Conservation (phyloP, 495 filamentous ascomycete genomes). For the Oidiodendron maius region DNA sequence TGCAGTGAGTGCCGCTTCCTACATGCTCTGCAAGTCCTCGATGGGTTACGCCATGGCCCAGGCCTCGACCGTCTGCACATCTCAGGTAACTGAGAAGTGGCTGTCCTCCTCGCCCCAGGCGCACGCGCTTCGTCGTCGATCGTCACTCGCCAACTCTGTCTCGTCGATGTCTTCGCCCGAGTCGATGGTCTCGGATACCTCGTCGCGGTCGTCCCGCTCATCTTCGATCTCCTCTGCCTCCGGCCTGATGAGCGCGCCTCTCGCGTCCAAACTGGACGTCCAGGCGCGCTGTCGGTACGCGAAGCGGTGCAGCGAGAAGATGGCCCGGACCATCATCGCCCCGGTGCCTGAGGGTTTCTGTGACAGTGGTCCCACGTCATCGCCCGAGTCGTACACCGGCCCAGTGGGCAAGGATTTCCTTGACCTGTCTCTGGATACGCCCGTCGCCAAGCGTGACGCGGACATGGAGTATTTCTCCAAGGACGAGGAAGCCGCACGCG, state of each 20-base stretch:
- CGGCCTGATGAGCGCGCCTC: constrained; percentile 57
- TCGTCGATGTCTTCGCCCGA: constrained; percentile 82
- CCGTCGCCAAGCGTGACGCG: constrained; percentile 33
- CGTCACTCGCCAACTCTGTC: constrained; percentile 69
- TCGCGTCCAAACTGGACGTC: constrained; percentile 62
- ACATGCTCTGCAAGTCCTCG: constrained; percentile 46
- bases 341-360: constrained; percentile 48
- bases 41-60: constrained; percentile 80
- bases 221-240: constrained; percentile 70
- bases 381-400: constrained; percentile 55
- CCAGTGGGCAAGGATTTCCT: constrained; percentile 47
- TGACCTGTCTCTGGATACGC: constrained; percentile 44
- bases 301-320: constrained; percentile 52
- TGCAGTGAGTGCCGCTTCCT: constrained; percentile 71
- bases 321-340: constrained; percentile 38
- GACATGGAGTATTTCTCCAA: constrained; percentile 38
- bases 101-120: constrained; percentile 46
- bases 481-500: constrained; percentile 53
- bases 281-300: constrained; percentile 80
- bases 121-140: constrained; percentile 59
- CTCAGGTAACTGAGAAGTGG: constrained; percentile 52
- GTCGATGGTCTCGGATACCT: constrained; percentile 84
- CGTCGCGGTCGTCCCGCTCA: constrained; percentile 59
- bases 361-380: constrained; percentile 50
- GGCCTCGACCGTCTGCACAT: constrained; percentile 56